Evolutionary conservation across 257 asterid genomes (phyloP).

Genomic region (Coffea eugenioides): DNA sequence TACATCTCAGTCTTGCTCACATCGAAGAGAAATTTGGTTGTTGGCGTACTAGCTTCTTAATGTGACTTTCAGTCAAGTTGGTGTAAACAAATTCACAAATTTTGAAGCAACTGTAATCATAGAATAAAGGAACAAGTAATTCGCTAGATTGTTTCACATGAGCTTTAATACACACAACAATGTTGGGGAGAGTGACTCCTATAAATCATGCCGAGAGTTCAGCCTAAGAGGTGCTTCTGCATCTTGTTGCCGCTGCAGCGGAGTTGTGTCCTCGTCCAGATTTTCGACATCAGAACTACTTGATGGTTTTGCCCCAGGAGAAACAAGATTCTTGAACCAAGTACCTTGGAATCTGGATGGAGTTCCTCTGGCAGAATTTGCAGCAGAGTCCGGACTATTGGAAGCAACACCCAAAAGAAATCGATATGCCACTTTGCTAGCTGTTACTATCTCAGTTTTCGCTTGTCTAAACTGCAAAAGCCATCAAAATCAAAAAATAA

Average conservation of each 20-base stretch:
- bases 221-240: constrained; percentile 36
- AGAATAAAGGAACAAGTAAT: background rate
- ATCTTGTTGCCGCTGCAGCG: constrained; percentile 34
- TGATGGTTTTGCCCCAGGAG: constrained; percentile 70
- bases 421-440: constrained; percentile 87
- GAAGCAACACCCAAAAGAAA: constrained; percentile 76
- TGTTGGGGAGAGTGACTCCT: constrained; percentile 13
- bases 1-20: background rate
- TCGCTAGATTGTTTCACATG: background rate
- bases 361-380: constrained; percentile 54
- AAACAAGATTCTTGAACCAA: constrained; percentile 74
- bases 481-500: constrained; percentile 7
- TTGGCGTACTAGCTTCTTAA: background rate
- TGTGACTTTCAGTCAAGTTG: background rate
- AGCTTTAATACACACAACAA: constrained; percentile 3
- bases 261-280: constrained; percentile 35
- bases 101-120: background rate
- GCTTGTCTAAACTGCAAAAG: constrained; percentile 90
- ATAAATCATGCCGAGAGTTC: constrained; percentile 26
- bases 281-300: constrained; percentile 53
- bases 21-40: background rate
- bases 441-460: constrained; percentile 82
- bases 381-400: constrained; percentile 57
- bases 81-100: background rate
- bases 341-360: constrained; percentile 68